phyloP scores from a whole-genome alignment of 2,329 filamentous ascomycete species.

The Fusarium gaditjirri region DNA sequence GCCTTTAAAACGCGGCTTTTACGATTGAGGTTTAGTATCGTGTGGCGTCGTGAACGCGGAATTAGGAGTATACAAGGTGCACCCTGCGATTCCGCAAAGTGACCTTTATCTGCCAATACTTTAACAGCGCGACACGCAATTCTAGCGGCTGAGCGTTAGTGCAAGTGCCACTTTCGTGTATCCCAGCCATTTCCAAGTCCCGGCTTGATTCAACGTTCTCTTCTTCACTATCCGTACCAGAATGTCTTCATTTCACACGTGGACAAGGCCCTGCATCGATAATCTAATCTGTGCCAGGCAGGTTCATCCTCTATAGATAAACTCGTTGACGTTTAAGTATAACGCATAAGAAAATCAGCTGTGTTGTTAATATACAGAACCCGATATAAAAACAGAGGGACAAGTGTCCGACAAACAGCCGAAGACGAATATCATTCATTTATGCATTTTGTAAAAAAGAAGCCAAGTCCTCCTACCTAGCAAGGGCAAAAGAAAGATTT shows the following conservation, averaged over 20 bases:
- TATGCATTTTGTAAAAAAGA: no score
- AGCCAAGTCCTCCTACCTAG: no score
- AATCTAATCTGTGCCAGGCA: neutral
- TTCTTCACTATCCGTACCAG: neutral
- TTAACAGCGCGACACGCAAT: fast-evolving
- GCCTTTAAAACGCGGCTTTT: neutral
- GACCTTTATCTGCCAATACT: fast-evolving
- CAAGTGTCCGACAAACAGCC: neutral
- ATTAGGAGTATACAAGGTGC: neutral
- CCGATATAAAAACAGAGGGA: fast-evolving
- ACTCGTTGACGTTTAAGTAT: neutral
- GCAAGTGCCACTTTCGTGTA: fast-evolving
- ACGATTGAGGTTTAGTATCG: neutral
- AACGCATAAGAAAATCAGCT: fast-evolving
- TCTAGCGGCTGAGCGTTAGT: fast-evolving
- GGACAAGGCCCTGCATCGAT: neutral
- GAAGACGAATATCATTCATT: neutral
- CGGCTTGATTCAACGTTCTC: neutral
- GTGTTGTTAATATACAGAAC: fast-evolving
- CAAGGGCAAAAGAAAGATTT: no score
- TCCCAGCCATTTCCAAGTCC: no score
- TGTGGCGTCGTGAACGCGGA: neutral
- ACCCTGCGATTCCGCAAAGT: fast-evolving
- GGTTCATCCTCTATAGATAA: neutral
- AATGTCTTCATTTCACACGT: no score